Conservation (phyloP, 192 early-diverging fungal genomes). For the Mortierella hygrophila region DNA sequence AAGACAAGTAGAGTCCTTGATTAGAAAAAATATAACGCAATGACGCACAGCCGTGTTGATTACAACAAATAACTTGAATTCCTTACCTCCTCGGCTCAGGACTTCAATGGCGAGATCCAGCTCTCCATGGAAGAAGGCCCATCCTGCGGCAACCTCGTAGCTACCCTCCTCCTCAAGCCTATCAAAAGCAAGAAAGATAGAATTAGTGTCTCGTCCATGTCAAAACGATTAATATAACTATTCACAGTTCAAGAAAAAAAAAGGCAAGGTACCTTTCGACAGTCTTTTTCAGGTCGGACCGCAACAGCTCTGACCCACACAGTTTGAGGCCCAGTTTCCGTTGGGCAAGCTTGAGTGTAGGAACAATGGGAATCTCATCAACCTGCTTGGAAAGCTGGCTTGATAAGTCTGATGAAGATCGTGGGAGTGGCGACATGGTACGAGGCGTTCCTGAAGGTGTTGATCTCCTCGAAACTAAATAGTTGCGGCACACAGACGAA, state of each 20-base stretch:
- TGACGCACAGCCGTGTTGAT: neutral
- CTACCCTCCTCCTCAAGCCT: constrained; percentile 78
- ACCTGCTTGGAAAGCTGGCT: constrained; percentile 41
- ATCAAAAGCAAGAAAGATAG: constrained; percentile 58
- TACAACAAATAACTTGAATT: neutral
- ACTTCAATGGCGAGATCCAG: constrained; percentile 80
- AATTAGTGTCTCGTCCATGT: constrained; percentile 21
- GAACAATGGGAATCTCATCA: constrained; percentile 59
- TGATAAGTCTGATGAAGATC: constrained; percentile 29
- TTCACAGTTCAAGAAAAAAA: neutral
- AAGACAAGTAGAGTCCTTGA: neutral
- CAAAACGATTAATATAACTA: constrained; percentile 54
- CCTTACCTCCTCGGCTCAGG: constrained; percentile 63
- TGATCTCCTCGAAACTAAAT: constrained; percentile 41
- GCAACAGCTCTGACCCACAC: constrained; percentile 64
- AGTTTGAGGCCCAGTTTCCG: constrained; percentile 62
- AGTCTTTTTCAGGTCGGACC: constrained; percentile 61
- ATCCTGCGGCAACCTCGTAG: constrained; percentile 89
- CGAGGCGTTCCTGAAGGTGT: constrained; percentile 58
- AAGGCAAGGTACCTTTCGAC: constrained; percentile 51
- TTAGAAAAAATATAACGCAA: neutral
- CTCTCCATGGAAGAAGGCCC: constrained; percentile 88
- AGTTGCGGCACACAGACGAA: neutral
- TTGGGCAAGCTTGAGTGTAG: constrained; percentile 63
- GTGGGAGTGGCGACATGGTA: constrained; percentile 40